Percentiles rank a stretch among this genome's conserved stretches.
Evolutionary conservation across 176 grass and related monocot genomes (phyloP).

Genomic region (Zizania latifolia): DNA sequence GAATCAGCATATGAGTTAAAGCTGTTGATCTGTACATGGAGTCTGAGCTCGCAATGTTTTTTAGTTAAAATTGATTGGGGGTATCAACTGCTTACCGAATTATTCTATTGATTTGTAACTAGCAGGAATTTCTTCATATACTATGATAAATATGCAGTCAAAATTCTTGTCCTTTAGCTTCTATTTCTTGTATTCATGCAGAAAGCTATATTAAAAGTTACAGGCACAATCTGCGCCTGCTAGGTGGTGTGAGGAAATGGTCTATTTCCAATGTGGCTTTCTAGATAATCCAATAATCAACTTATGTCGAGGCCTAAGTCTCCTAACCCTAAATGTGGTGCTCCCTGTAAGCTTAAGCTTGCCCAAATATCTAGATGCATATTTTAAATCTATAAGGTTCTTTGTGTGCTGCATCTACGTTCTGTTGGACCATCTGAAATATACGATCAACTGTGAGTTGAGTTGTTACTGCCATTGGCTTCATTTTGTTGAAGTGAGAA

Average conservation of each 20-base stretch:
- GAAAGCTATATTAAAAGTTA: not conserved
- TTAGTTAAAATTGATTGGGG: not conserved
- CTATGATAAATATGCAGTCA: not conserved
- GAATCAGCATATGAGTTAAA: not conserved
- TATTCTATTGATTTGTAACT: not conserved
- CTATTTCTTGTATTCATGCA: not conserved
- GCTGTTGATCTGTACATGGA: not conserved
- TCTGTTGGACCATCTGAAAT: constrained; percentile 20
- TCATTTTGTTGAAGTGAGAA: not conserved
- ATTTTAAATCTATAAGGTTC: not conserved
- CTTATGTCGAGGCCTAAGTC: not conserved
- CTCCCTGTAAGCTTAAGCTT: not conserved
- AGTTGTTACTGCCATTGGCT: not conserved
- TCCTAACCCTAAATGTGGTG: not conserved
- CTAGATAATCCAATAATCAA: not conserved
- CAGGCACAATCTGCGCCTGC: not conserved
- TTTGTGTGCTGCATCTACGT: not conserved
- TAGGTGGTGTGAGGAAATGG: not conserved
- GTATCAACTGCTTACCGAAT: not conserved
- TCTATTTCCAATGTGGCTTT: not conserved
- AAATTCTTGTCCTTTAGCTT: not conserved
- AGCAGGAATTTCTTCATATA: not conserved
- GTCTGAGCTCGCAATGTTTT: not conserved
- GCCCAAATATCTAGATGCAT: not conserved
- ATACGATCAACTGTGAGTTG: not conserved